Percentiles rank a stretch among this genome's conserved stretches.
Conservation (phyloP, 495 filamentous ascomycete species). For the Lasiosphaeria hispida region DNA sequence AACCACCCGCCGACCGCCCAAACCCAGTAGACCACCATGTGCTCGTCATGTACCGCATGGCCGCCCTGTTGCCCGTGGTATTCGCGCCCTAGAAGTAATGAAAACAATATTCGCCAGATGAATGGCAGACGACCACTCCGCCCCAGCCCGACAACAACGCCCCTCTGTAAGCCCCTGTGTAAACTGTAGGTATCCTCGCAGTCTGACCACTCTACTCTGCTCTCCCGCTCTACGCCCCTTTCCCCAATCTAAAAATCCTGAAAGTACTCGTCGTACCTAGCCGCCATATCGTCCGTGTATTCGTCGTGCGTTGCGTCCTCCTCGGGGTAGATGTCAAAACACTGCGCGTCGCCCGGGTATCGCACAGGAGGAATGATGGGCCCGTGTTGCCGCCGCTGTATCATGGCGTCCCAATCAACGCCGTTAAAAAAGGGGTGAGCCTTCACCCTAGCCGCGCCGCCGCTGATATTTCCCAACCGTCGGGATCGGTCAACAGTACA, state of each 20-base stretch:
- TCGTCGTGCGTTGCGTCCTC: constrained; percentile 51
- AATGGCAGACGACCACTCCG: no score
- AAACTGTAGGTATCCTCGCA: not conserved
- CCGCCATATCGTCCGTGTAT: constrained; percentile 71
- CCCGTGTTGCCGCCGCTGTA: constrained; percentile 64
- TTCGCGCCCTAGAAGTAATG: not conserved
- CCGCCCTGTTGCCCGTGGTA: no score
- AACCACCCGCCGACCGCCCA: no score
- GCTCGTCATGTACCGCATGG: no score
- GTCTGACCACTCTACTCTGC: not conserved
- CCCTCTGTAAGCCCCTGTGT: no score
- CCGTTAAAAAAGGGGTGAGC: constrained; percentile 80
- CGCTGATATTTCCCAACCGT: constrained; percentile 81
- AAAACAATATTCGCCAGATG: not conserved
- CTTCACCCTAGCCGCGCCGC: constrained; percentile 79
- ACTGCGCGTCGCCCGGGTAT: constrained; percentile 78
- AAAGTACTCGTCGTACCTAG: constrained; percentile 75
- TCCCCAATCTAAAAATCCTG: constrained; percentile 62
- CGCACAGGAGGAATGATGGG: constrained; percentile 84
- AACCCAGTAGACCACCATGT: no score
- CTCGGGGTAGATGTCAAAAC: constrained; percentile 83
- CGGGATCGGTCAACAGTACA: constrained; percentile 88
- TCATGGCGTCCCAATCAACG: constrained; percentile 84
- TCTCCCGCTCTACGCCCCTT: not conserved
- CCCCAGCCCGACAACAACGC: no score